A percentile compares a stretch with the other conserved stretches of the same genome.
Conservation (phyloP, 345 rosid genomes). For the Erucastrum elatum region DNA sequence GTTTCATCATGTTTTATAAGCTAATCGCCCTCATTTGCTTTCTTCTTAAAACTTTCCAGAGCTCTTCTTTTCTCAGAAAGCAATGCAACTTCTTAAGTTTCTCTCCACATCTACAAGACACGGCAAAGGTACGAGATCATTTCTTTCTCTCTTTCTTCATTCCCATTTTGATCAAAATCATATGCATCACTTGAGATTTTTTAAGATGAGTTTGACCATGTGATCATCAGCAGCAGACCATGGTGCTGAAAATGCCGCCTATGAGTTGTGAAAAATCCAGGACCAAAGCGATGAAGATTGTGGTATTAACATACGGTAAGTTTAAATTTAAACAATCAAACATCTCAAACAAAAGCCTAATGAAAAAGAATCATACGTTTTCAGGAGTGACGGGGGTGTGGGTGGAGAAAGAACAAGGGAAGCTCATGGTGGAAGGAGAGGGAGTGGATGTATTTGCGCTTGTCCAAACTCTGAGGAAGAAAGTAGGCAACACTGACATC, state of each 20-base stretch:
- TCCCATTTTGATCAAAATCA: neutral
- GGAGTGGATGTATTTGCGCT: neutral
- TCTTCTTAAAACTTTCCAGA: neutral
- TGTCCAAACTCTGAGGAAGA: slow-evolving; percentile 5
- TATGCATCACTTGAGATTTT: neutral
- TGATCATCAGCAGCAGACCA: slow-evolving; percentile 8
- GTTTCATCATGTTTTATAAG: too few relatives aligned
- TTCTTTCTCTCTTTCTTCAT: neutral
- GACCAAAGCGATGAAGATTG: slow-evolving; percentile 21
- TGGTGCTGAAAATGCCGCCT: slow-evolving; percentile 7
- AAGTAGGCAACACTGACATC: slow-evolving; percentile 25
- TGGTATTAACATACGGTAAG: slow-evolving; percentile 3
- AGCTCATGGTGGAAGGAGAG: slow-evolving; percentile 2
- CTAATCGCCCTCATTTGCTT: neutral
- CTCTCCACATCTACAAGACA: neutral
- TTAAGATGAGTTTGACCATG: neutral
- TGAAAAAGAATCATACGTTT: neutral
- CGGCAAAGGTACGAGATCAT: slow-evolving; percentile 12
- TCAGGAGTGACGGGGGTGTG: slow-evolving; percentile 20
- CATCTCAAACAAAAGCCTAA: neutral
- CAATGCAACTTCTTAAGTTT: neutral
- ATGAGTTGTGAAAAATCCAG: slow-evolving; percentile 1
- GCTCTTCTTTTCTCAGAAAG: neutral
- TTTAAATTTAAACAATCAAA: neutral
- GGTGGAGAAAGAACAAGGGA: slow-evolving; percentile 11